Base-by-base conservation (phyloP, 345 rosid genomes). In the Orychophragmus violaceus region DNA sequence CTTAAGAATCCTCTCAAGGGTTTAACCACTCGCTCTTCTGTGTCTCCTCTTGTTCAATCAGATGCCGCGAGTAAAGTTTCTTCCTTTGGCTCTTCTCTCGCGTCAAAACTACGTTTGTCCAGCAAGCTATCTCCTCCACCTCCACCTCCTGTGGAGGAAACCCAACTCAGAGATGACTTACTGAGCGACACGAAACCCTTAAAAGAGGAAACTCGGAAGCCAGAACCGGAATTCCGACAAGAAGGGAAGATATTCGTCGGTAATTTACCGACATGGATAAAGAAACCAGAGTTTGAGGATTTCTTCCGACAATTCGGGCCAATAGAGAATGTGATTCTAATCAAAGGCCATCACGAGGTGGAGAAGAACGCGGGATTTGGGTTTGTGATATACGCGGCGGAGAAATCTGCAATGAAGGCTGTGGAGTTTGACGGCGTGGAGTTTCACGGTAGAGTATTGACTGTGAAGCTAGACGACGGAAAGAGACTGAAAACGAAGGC, bases 381-480 rank as follows among this genome's bases (percentile, higher is more conserved):
- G 44, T 94, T 94, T 57, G 64, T 94, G 17, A 87, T 94, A 5
- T 94, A 84, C 18, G 82, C 63, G 0, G 81, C 88, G 0, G 92
- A 77, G 73, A 83, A 80, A 30, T 81, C 91, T 21, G 96, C 97
- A 0, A 24, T 77, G 82, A 84, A 88, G 49, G 99, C 97, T 9
- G 93, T 84, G 42, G 97, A 90, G 32, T 88, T 90, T 19, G 99
- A 94, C 19, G 97, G 99, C 12, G 72, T 88, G 29, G 97, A 94
- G 80, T 88, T 85, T 70, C 97, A 85, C 60, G 97, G 99, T 4
- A 88, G 95, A 75, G 79, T 83, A 13, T 64, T 94, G 80, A 94
- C 97, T 1, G 97, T 94, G 74, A 94, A 88, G 76, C 77, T 90
- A 68, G 97, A 94, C 39, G 95, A 94, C 13, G 96, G 99, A 39